Evolutionary conservation across 2,329 filamentous ascomycete species (phyloP), one percentile per base, ranked within the genome.

Genomic region (Coleophoma eucalyptorum): DNA sequence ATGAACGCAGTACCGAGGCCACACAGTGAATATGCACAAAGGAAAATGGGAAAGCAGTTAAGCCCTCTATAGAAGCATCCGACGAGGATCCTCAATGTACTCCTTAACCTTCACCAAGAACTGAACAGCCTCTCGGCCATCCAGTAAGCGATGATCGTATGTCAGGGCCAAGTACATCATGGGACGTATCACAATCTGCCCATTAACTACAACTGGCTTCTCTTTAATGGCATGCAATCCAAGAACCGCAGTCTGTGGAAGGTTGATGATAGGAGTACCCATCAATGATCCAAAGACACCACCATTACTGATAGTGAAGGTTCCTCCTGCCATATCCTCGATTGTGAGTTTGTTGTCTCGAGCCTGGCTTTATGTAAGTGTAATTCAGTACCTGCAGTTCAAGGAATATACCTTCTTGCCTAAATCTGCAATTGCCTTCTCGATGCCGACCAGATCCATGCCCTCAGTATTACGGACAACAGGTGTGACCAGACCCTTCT

Each of bases 81-180:
- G 87, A 59, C 90, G 79, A 37, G 93, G 93, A 67, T 97, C 94
- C 76, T 97, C 93, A 61, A 97, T 96, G 68, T 89, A 96, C 71
- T 97, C 90, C 83, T 97, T 97, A 65, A 99, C 78, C 82, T 96
- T 96, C 55, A 97, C 87, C 61, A 97, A 78, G 80, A 97, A 97
- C 55, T 93, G 94, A 38, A 96, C 91, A 43, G 93, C 94, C 75
- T 97, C 93, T 67, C 93, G 84, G 46, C 94, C 94, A 69, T 97
- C 94, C 20, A 99, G 79, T 46, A 99, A 83, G 67, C 94, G 89
- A 75, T 99, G 94, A 69, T 99, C 94, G 67, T 99, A 99, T 13
- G 94, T 99, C 53, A 99, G 80, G 40, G 94, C 94, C 58, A 99
- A 82, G 72, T 96, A 97, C 94, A 99, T 99, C 91, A 99, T 97